A percentile compares a stretch with the other conserved stretches of the same genome.
Evolutionary conservation across 768 basidiomycete species (phyloP).

Genomic region (Russula earlei): DNA sequence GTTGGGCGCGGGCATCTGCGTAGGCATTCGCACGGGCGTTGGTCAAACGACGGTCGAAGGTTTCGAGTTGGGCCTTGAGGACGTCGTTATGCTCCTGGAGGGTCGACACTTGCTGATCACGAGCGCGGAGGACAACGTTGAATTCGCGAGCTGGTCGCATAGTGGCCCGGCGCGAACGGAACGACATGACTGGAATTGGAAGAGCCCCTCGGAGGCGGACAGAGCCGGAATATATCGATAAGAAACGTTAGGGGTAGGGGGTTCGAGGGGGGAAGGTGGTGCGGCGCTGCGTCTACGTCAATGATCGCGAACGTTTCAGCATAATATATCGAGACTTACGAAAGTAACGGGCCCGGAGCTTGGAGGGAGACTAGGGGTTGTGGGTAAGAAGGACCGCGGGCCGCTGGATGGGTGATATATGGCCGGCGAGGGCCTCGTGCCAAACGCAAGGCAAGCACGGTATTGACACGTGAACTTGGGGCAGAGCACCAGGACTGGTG

Average conservation of each 20-base stretch:
- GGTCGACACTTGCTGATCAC: conserved; percentile 13
- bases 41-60: conserved; percentile 11
- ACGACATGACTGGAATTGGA: neutral
- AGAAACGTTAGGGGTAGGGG: neutral
- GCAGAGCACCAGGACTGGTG: no score
- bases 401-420: conserved; percentile 7
- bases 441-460: conserved; percentile 15
- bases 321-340: conserved; percentile 5
- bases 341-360: neutral
- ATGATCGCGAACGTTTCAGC: neutral
- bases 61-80: conserved; percentile 14
- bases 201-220: neutral
- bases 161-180: conserved; percentile 10
- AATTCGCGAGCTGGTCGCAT: conserved; percentile 16
- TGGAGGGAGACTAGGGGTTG: neutral
- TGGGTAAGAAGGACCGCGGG: neutral
- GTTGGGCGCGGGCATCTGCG: conserved; percentile 10
- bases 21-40: conserved; percentile 13
- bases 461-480: conserved; percentile 10
- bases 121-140: conserved; percentile 13
- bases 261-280: neutral
- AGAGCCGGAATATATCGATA: neutral
- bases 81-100: conserved; percentile 11
- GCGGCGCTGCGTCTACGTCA: neutral
- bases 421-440: conserved; percentile 13